Evolutionary conservation across 1,284 basidiomycete species (phyloP).

Genomic region (Irpex lacteus): DNA sequence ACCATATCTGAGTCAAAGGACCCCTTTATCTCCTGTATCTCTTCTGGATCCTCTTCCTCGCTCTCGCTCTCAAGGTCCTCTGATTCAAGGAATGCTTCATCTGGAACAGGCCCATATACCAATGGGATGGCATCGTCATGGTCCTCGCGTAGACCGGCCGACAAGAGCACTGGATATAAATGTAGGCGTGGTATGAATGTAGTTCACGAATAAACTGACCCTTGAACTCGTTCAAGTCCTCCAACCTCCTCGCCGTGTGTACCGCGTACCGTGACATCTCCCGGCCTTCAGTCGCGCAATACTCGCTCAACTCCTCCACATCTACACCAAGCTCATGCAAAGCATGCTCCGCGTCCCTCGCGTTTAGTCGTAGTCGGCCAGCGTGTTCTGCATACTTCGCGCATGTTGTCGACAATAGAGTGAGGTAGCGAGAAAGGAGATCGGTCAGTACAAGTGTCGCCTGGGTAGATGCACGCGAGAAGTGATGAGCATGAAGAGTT

Average conservation of each 20-base stretch:
- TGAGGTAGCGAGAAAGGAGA: conserved; percentile 67
- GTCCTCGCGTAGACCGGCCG: conserved; percentile 53
- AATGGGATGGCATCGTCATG: conserved; percentile 54
- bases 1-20: neutral
- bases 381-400: conserved; percentile 71
- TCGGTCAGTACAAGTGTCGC: conserved; percentile 68
- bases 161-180: conserved; percentile 49
- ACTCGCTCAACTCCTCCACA: conserved; percentile 67
- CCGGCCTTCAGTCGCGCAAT: conserved; percentile 55
- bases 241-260: conserved; percentile 56
- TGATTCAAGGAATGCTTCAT: conserved; percentile 31
- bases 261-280: conserved; percentile 65
- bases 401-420: conserved; percentile 59
- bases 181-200: conserved; percentile 15
- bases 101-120: conserved; percentile 44
- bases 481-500: conserved; percentile 71
- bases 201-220: conserved; percentile 42
- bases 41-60: conserved; percentile 23
- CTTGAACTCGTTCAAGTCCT: conserved; percentile 69
- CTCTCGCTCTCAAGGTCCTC: conserved; percentile 32
- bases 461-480: conserved; percentile 68
- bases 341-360: conserved; percentile 59
- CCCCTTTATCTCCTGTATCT: conserved; percentile 12
- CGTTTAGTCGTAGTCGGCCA: conserved; percentile 53
- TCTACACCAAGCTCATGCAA: conserved; percentile 70